Base-by-base conservation (phyloP, 1,139 yeast species). In the Scheffersomyces segobiensis region DNA sequence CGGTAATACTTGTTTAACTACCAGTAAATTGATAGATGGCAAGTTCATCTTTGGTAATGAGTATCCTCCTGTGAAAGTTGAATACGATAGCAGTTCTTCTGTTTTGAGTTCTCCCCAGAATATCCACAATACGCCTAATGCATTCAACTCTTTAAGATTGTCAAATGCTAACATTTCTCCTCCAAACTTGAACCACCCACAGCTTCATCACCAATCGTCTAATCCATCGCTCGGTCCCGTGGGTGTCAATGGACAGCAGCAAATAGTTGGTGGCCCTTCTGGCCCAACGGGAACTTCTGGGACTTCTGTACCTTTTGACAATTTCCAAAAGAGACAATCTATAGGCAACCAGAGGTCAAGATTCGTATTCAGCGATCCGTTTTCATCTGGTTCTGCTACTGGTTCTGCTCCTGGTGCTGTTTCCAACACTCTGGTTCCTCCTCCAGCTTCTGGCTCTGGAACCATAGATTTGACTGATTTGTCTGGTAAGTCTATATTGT, bases 331-430 rank as follows among this genome's bases (percentile, higher is more conserved):
- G 67, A 77, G 89, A 67, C 86, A 86, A 60, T 79, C 86, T 26
- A 71, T 84, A 56, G 84, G 85, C 47, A 78, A 79, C 57, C 88
- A 84, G 67, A 78, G 91, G 63, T 86, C 91, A n/a, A 78, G 92
- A 63, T 88, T 88, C 66, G 78, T 88, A 17, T 88, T 88, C 67
- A 83, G 87, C 63, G 92, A 87, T 69, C 90, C 91, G 14, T 87
- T 87, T 67, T 69, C 77, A 2, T 72, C 71, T 26, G 62, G 64
- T 22, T 54, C 64, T 51, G 57, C 63, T 10, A 56, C 66, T 6
- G 59, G 61, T 20, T 65, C 68, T 17, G 55, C 68, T 54, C 49
- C 69, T 50, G 32, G 60, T 53, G 22, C 62, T 57, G 19, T 62
- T 55, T 22, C 57, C 55, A 32, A 32, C 12, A 50, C 63, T 50